Conservation (phyloP, 257 asterid genomes). For the Penstemon eatonii region DNA sequence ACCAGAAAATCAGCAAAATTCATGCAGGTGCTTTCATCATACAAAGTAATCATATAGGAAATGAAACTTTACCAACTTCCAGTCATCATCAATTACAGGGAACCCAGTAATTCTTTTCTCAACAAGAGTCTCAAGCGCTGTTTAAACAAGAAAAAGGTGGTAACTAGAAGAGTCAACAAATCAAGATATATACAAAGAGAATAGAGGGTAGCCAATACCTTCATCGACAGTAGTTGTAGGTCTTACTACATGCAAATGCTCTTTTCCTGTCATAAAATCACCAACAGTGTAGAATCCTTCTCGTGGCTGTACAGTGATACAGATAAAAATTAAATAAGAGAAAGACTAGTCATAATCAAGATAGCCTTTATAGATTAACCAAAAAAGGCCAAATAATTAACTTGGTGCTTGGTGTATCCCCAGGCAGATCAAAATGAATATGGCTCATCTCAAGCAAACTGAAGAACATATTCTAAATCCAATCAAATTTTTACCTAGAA, state of each 20-base stretch:
- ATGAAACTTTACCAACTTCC: conserved; percentile 73
- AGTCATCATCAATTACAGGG: conserved; percentile 88
- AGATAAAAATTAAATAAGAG: conserved; percentile 19
- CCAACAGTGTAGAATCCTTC: conserved; percentile 70
- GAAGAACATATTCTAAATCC: no score
- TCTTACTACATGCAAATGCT: conserved; percentile 62
- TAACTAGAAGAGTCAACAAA: conserved; percentile 11
- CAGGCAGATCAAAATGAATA: no score
- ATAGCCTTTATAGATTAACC: neutral
- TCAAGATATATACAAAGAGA: conserved; percentile 9
- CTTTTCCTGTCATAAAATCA: conserved; percentile 83
- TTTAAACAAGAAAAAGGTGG: conserved; percentile 24
- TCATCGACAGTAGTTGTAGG: conserved; percentile 77
- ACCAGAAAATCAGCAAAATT: conserved; percentile 17
- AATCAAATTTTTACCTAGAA: no score
- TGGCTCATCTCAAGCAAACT: no score
- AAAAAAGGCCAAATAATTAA: neutral
- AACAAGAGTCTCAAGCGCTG: conserved; percentile 83
- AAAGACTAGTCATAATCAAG: no score
- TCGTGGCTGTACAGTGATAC: conserved; percentile 47
- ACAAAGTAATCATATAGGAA: neutral
- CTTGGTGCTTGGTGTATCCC: neutral
- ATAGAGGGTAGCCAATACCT: conserved; percentile 44
- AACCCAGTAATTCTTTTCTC: conserved; percentile 86
- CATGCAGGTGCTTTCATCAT: neutral